A percentile compares a stretch with the other conserved stretches of the same genome.
Evolutionary conservation across 371 early-diverging fungal species (phyloP).

Genomic region (Mucor saturninus): DNA sequence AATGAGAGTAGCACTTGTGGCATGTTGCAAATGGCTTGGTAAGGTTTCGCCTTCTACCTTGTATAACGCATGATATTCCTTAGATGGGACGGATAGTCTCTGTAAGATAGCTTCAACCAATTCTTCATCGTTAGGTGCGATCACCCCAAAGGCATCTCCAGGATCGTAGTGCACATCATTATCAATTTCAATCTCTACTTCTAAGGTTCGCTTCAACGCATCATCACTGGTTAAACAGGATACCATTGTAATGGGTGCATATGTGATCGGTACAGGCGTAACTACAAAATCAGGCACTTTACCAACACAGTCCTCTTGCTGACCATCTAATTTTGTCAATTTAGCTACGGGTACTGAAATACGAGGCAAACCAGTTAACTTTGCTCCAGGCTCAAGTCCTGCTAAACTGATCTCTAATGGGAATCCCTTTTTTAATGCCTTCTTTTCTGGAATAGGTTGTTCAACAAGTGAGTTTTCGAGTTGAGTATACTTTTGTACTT

Average conservation of each 20-base stretch:
- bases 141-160: constrained; percentile 88
- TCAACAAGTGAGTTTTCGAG: constrained; percentile 36
- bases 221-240: constrained; percentile 59
- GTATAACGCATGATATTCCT: constrained; percentile 43
- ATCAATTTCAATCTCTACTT: constrained; percentile 68
- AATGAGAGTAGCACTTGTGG: constrained; percentile 49
- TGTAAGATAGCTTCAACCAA: constrained; percentile 61
- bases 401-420: constrained; percentile 55
- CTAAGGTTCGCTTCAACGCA: constrained; percentile 78
- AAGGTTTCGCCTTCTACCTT: constrained; percentile 54
- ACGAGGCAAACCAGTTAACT: constrained; percentile 71
- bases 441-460: neutral
- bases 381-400: constrained; percentile 53
- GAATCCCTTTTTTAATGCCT: constrained; percentile 26
- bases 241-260: constrained; percentile 53
- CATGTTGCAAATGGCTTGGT: constrained; percentile 67
- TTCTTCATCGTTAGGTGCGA: constrained; percentile 75
- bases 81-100: constrained; percentile 43
- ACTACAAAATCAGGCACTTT: constrained; percentile 45
- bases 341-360: constrained; percentile 59
- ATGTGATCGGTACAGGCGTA: constrained; percentile 51
- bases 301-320: constrained; percentile 6
- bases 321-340: constrained; percentile 22
- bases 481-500: constrained; percentile 31
- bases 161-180: constrained; percentile 66